Evolutionary conservation across 306 rosid species (phyloP).

Genomic region (Castanospermum australe): DNA sequence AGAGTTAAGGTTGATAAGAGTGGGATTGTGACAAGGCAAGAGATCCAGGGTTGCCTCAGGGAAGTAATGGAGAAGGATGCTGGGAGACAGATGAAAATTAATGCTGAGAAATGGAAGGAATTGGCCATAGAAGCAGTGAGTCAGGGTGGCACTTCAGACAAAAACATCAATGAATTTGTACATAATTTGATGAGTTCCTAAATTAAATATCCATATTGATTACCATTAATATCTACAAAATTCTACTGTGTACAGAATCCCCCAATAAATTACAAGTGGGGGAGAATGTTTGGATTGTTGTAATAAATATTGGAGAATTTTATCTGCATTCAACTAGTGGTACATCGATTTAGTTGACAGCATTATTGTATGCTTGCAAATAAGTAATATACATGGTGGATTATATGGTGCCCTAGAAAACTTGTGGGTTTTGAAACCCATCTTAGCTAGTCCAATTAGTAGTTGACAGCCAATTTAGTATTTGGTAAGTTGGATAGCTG

Average conservation of each 20-base stretch:
- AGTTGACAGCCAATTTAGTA: too few relatives aligned
- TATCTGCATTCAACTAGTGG: background rate
- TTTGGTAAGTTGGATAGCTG: too few relatives aligned
- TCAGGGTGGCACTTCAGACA: conserved; percentile 51
- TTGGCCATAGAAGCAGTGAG: conserved; percentile 35
- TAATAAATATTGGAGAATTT: background rate
- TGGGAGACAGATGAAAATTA: conserved; percentile 34
- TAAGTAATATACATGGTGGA: too few relatives aligned
- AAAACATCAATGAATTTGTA: conserved; percentile 41
- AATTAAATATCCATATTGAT: background rate
- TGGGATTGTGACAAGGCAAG: conserved; percentile 42
- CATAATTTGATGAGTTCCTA: conserved; percentile 17
- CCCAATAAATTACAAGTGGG: background rate
- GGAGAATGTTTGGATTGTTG: background rate
- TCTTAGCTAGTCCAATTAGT: too few relatives aligned
- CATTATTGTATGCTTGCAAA: too few relatives aligned
- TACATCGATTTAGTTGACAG: background rate
- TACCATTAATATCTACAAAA: background rate
- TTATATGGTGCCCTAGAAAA: too few relatives aligned
- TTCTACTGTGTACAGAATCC: background rate
- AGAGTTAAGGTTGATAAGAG: conserved; percentile 42
- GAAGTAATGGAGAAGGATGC: conserved; percentile 31
- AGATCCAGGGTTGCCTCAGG: conserved; percentile 38
- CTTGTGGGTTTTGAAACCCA: too few relatives aligned
- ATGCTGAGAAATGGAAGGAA: conserved; percentile 47